Conservation (phyloP, 2,329 filamentous ascomycete species). For the Leptographium galeiforme region DNA sequence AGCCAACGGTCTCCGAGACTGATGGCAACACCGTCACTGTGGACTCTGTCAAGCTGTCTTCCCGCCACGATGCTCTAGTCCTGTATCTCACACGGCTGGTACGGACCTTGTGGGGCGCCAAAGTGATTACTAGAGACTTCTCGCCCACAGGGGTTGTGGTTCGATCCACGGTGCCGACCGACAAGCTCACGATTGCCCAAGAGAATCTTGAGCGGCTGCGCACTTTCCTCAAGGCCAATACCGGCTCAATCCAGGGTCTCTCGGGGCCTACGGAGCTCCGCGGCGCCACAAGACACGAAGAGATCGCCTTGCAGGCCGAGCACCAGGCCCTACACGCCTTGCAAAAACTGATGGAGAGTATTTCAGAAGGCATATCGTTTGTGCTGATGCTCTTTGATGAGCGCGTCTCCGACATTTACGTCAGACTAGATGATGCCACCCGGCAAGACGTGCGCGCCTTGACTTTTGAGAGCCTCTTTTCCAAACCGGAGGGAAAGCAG, state of each 20-base stretch:
- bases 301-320: constrained; percentile 83
- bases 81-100: constrained; percentile 82
- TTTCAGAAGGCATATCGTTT: constrained; percentile 94
- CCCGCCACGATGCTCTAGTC: constrained; percentile 76
- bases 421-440: constrained; percentile 56
- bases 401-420: constrained; percentile 75
- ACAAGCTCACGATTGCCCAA: constrained; percentile 65
- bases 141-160: constrained; percentile 48
- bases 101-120: constrained; percentile 73
- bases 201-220: constrained; percentile 66
- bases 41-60: constrained; percentile 76
- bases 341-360: constrained; percentile 72
- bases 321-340: constrained; percentile 84
- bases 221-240: constrained; percentile 77
- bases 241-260: constrained; percentile 81
- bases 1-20: constrained; percentile 67
- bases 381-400: constrained; percentile 92
- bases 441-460: constrained; percentile 59
- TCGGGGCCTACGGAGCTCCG: constrained; percentile 82
- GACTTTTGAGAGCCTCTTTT: constrained; percentile 82
- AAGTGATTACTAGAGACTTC: constrained; percentile 64
- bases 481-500: constrained; percentile 64
- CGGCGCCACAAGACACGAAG: constrained; percentile 72
- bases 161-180: constrained; percentile 48
- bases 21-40: constrained; percentile 59